Percentiles rank a stretch among this genome's conserved stretches.
These are phyloP conservation scores for Aureobasidium melanogenum DNA, from an alignment of 2,329 filamentous ascomycete genomes.

Conservation along the genomic window DNA sequence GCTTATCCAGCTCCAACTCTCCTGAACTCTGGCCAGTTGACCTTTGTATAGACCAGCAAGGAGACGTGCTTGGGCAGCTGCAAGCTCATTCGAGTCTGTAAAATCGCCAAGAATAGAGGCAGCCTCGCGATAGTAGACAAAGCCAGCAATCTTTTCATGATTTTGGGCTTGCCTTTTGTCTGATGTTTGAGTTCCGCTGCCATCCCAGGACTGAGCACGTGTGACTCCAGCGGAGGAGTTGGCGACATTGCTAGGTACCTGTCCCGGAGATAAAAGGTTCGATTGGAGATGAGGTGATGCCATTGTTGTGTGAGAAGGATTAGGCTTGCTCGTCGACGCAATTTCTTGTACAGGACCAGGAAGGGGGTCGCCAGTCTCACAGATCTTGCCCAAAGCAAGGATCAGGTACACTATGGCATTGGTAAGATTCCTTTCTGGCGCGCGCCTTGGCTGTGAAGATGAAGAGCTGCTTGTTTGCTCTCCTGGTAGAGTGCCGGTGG, in stretches of 20 bases:
- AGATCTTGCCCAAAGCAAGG: constrained; percentile 80
- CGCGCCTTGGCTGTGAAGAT: not conserved
- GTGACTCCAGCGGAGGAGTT: not conserved
- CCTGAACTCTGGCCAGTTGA: constrained; percentile 75
- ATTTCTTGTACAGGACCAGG: constrained; percentile 48
- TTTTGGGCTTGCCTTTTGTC: constrained; percentile 18
- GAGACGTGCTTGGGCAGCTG: constrained; percentile 76
- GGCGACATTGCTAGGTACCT: constrained; percentile 19
- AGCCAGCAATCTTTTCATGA: constrained; percentile 75
- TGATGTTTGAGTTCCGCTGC: constrained; percentile 16
- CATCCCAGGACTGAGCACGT: constrained; percentile 24
- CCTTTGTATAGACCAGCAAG: constrained; percentile 83
- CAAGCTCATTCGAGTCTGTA: constrained; percentile 67
- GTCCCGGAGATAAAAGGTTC: constrained; percentile 32
- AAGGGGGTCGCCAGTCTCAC: constrained; percentile 43
- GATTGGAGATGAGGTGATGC: constrained; percentile 21
- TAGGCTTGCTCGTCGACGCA: constrained; percentile 9
- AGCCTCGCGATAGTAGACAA: constrained; percentile 83
- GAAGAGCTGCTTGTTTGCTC: not conserved
- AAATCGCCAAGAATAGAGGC: constrained; percentile 79
- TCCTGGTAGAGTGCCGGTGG: not conserved
- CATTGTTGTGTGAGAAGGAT: constrained; percentile 18
- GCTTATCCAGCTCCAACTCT: constrained; percentile 66
- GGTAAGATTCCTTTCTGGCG: constrained; percentile 42
- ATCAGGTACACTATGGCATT: constrained; percentile 78